Percentiles rank a stretch among this genome's conserved stretches.
These are phyloP conservation scores for Sisymbrium altissimum DNA, from an alignment of 345 rosid species.

Conservation along the genomic window DNA sequence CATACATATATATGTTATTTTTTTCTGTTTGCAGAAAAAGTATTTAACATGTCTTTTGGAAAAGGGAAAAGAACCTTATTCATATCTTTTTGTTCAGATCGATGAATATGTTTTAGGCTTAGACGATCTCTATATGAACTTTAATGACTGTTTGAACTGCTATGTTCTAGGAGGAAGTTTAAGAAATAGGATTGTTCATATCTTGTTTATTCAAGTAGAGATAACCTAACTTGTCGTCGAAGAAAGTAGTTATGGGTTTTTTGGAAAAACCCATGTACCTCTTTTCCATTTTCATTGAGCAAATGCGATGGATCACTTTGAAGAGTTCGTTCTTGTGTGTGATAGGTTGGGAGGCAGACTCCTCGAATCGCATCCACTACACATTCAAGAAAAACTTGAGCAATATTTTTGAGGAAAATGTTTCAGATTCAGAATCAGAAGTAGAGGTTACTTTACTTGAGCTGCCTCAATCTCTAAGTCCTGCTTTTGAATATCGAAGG, in stretches of 20 bases:
- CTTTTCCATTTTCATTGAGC: conserved; percentile 47
- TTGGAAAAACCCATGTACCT: conserved; percentile 52
- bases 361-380: conserved; percentile 80
- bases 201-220: conserved; percentile 47
- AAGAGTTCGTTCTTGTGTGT: conserved; percentile 48
- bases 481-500: conserved; percentile 66
- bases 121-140: background rate
- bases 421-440: conserved; percentile 4
- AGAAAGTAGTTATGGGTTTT: conserved; percentile 27
- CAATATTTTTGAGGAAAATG: background rate
- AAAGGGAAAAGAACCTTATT: background rate
- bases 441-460: conserved; percentile 45
- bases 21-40: background rate
- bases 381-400: background rate
- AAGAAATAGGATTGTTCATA: conserved; percentile 26
- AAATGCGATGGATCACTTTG: conserved; percentile 41
- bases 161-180: background rate
- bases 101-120: background rate
- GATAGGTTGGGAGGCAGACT: conserved; percentile 68
- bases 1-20: too few species aligned
- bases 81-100: background rate
- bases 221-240: conserved; percentile 34
- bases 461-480: conserved; percentile 81
- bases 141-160: background rate
- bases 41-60: conserved; percentile 1